Conservation (phyloP, 2,329 filamentous ascomycete genomes). For the Hypoxylon sp. region DNA sequence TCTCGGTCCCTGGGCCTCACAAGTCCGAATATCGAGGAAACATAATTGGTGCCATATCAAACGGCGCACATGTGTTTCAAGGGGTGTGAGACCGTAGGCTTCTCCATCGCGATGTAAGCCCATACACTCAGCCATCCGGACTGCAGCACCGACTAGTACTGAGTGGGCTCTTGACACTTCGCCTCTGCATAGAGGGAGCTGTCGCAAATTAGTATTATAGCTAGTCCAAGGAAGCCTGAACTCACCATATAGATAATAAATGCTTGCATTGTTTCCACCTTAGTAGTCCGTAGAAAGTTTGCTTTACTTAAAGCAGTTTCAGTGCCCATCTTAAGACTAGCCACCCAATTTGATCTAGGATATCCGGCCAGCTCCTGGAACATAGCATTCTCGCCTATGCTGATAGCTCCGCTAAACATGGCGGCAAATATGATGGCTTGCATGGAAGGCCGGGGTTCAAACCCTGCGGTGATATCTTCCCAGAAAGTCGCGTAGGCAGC, state of each 20-base stretch:
- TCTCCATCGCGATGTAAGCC: constrained; percentile 80
- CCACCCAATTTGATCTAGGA: constrained; percentile 70
- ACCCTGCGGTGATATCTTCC: constrained; percentile 70
- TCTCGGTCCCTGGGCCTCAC: constrained; percentile 79
- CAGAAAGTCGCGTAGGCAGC: constrained; percentile 76
- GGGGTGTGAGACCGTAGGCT: constrained; percentile 73
- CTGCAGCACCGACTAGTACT: constrained; percentile 78
- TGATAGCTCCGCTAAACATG: constrained; percentile 78
- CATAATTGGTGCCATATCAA: constrained; percentile 84
- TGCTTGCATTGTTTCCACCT: constrained; percentile 81
- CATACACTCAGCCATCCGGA: constrained; percentile 83
- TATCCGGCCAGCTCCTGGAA: constrained; percentile 67
- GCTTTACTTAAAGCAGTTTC: constrained; percentile 78
- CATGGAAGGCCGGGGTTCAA: constrained; percentile 74
- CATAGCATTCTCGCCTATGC: constrained; percentile 70
- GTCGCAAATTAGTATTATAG: constrained; percentile 43
- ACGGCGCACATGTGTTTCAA: constrained; percentile 80
- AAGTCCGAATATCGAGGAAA: constrained; percentile 81
- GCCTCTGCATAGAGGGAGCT: constrained; percentile 79
- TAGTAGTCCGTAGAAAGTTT: constrained; percentile 78
- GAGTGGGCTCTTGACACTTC: constrained; percentile 82
- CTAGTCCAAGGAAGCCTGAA: constrained; percentile 32
- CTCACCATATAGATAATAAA: constrained; percentile 82
- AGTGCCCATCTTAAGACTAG: constrained; percentile 75
- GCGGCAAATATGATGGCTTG: constrained; percentile 79